Base-by-base conservation (phyloP, 495 filamentous ascomycete species). In the Talaromyces liani region DNA sequence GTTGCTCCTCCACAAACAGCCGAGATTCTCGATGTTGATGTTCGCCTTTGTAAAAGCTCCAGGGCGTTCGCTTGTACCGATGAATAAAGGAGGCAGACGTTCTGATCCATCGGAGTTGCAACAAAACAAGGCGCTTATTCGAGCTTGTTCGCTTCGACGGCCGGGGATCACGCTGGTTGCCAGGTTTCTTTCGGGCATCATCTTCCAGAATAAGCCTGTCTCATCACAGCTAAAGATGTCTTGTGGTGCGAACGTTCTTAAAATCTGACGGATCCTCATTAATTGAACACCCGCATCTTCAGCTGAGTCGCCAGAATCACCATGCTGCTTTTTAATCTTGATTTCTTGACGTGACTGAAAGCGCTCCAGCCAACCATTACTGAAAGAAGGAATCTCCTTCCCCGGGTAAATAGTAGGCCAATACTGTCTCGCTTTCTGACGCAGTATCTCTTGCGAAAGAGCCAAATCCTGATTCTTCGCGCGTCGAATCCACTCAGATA, bases 211-310 rank as follows among this genome's bases (percentile, higher is more conserved):
- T 31, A 73, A 47, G 1, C 68, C 65, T 6, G 70, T 70, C 29
- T 73, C 67, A 65, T 76, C 68, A 27, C 67, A 70, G 59, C 72
- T 74, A 55, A 68, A 73, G n/a, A 66, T 68, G 66, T 76, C 68
- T 36, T 66, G 31, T 29, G 58, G 61, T 3, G 36, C 18, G 59
- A 69, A 73, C 8, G 64, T 60, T 4, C 22, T 56, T 12, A 61
- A 7, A 22, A 59, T 12, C n/a, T 31, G 33, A 24, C 62, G 61
- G 24, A 71, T 63, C 24, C 22, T 65, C 18, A 53, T 36, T 29
- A 58, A 10, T 9, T 68, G 41, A 39, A 36, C 14, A 9, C n/a
- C 47, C n/a, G 29, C 61, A 49, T 45, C 39, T n/a, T 61, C 33
- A 14, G 45, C n/a, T 10, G 24, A n/a, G 14, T 20, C 56, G 10